A percentile compares a stretch with the other conserved stretches of the same genome.
phyloP scores from a whole-genome alignment of 371 early-diverging fungal genomes.

The Basidiobolus meristosporus region DNA sequence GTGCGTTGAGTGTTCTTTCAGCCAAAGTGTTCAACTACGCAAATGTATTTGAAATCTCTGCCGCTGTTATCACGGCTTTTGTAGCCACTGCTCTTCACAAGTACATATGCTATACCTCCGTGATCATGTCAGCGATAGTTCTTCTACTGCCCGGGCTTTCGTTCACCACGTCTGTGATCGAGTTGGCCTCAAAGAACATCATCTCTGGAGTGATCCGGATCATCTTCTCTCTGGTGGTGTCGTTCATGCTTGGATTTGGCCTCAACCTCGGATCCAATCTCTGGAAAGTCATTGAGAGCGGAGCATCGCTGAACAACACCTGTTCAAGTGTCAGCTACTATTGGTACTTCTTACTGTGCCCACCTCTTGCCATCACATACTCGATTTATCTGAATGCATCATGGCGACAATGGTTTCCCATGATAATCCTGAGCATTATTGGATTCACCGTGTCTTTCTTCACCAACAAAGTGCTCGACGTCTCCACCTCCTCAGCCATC shows the following conservation, averaged over 20 bases:
- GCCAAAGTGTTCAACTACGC: constrained; percentile 21
- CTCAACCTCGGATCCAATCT: constrained; percentile 32
- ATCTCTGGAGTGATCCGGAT: constrained; percentile 46
- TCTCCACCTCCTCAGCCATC: constrained; percentile 19
- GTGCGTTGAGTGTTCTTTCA: constrained; percentile 17
- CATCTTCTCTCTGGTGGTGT: constrained; percentile 37
- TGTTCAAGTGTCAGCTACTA: constrained; percentile 9
- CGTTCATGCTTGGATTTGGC: constrained; percentile 41
- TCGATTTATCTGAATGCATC: constrained; percentile 9
- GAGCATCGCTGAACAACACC: constrained; percentile 1
- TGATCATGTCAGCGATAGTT: constrained; percentile 22
- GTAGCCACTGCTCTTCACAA: constrained; percentile 20
- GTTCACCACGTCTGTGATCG: constrained; percentile 40
- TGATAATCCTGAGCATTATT: constrained; percentile 8
- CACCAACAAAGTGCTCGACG: constrained; percentile 11
- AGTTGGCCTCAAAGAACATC: constrained; percentile 45
- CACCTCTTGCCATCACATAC: constrained; percentile 7
- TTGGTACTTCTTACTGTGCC: constrained; percentile 10
- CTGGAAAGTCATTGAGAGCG: constrained; percentile 8
- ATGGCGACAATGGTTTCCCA: constrained; percentile 11
- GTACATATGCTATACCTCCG: constrained; percentile 22
- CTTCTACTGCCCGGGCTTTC: constrained; percentile 30
- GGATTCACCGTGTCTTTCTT: constrained; percentile 11
- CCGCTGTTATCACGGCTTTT: constrained; percentile 24
- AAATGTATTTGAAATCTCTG: constrained; percentile 26